These are phyloP conservation scores for Crithidia fasciculata DNA, from an alignment of 208 protist species.

Conservation along the genomic window DNA sequence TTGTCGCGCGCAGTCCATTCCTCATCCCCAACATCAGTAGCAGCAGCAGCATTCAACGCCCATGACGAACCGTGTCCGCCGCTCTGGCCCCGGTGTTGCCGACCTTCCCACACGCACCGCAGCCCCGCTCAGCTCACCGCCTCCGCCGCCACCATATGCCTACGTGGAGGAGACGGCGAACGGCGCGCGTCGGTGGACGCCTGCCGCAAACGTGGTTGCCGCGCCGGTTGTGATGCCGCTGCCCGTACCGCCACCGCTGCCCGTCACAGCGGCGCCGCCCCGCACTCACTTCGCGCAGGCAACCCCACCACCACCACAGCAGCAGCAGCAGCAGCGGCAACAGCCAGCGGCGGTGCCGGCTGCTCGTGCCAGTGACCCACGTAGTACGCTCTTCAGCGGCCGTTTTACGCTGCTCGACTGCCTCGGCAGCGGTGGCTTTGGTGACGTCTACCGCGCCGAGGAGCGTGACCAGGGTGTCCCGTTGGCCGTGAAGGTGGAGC, in stretches of 20 bases:
- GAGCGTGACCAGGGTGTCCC: slow-evolving; percentile 36
- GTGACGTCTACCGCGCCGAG: slow-evolving; percentile 95
- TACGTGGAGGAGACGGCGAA: slow-evolving; percentile 8
- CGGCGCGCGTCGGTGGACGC: slow-evolving; percentile 5
- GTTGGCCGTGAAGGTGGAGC: slow-evolving; percentile 66
- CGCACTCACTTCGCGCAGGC: background rate
- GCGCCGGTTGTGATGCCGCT: background rate
- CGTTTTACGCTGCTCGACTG: slow-evolving; percentile 55
- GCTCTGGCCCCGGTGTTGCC: background rate
- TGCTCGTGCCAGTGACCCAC: background rate
- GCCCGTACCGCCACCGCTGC: background rate
- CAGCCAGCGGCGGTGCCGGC: background rate
- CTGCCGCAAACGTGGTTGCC: background rate
- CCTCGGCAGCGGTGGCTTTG: slow-evolving; percentile 97
- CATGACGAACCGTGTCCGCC: background rate
- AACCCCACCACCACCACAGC: background rate
- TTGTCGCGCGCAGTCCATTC: too few species aligned
- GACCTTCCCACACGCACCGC: background rate
- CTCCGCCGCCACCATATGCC: slow-evolving; percentile 9
- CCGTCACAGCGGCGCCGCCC: background rate
- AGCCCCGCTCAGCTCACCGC: background rate
- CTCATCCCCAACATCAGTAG: too few species aligned
- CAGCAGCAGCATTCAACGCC: too few species aligned
- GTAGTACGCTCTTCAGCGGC: slow-evolving; percentile 44
- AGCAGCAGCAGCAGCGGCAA: background rate